Conservation (phyloP, 1,139 yeast genomes). For the Magnusiomyces paraingens region DNA sequence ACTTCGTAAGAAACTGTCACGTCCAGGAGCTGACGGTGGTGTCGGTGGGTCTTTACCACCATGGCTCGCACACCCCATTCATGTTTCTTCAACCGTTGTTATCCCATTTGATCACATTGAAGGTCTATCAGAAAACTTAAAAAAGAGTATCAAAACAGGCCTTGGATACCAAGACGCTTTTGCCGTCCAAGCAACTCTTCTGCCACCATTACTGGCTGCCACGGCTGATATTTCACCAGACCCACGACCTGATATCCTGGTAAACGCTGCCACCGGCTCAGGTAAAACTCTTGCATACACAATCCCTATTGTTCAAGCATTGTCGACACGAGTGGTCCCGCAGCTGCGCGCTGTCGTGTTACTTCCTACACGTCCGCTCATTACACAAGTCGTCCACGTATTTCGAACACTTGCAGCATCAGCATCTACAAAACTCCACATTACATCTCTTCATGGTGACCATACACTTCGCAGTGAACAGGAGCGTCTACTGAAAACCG, state of each 20-base stretch:
- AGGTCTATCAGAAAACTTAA: constrained; percentile 35
- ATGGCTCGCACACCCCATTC: constrained; percentile 66
- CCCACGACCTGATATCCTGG: constrained; percentile 54
- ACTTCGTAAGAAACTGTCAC: background rate
- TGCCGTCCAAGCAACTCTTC: constrained; percentile 69
- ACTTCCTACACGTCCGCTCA: constrained; percentile 87
- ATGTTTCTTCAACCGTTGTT: constrained; percentile 34
- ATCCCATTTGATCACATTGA: constrained; percentile 28
- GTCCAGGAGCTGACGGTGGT: constrained; percentile 1
- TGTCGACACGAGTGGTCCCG: constrained; percentile 62
- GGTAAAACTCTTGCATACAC: constrained; percentile 92
- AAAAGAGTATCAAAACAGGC: constrained; percentile 41
- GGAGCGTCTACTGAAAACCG: constrained; percentile 36
- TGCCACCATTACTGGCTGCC: constrained; percentile 51
- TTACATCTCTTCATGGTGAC: constrained; percentile 56
- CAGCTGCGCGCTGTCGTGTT: constrained; percentile 67
- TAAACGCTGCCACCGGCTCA: constrained; percentile 93
- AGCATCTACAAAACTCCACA: constrained; percentile 61
- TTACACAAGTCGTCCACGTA: constrained; percentile 71
- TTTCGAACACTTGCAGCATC: constrained; percentile 58
- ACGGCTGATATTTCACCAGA: constrained; percentile 48
- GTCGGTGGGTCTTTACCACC: constrained; percentile 25
- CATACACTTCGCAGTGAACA: constrained; percentile 64
- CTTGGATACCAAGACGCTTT: constrained; percentile 57
- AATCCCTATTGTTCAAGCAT: constrained; percentile 70